A percentile compares a stretch with the other conserved stretches of the same genome.
phyloP scores from a whole-genome alignment of 2,329 filamentous ascomycete species.

The Exophiala sp. region DNA sequence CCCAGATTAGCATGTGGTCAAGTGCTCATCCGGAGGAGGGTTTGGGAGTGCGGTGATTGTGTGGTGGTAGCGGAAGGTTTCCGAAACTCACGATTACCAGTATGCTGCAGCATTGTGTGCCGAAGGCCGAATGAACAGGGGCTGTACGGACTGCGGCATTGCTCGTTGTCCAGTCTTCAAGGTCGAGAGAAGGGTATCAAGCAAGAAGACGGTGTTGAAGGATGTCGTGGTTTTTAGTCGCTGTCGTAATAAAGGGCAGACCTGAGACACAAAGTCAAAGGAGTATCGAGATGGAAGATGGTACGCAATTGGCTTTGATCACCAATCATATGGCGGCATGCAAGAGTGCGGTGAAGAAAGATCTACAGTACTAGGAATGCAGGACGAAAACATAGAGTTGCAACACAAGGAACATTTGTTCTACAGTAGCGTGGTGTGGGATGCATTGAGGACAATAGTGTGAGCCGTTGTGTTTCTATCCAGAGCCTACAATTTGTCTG shows the following conservation, averaged over 20 bases:
- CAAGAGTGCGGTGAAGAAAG: not conserved
- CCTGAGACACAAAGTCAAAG: not conserved
- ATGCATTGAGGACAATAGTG: not conserved
- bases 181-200: not conserved
- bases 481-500: slow-evolving; percentile 1
- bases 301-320: not conserved
- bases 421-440: not conserved
- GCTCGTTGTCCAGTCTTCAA: slow-evolving; percentile 8
- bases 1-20: slow-evolving; percentile 15
- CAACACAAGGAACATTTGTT: not conserved
- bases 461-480: not conserved
- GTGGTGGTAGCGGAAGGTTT: slow-evolving; percentile 18
- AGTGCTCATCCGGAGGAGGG: not conserved
- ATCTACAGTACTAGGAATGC: not conserved
- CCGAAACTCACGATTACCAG: slow-evolving; percentile 24
- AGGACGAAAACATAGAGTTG: not conserved
- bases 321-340: slow-evolving; percentile 1
- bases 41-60: not conserved
- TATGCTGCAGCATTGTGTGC: slow-evolving; percentile 24
- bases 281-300: not conserved
- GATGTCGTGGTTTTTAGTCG: slow-evolving; percentile 8
- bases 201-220: not conserved
- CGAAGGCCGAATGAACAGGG: slow-evolving; percentile 17
- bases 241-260: not conserved
- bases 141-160: slow-evolving; percentile 19